These are phyloP conservation scores for Linum usitatissimum DNA, from an alignment of 345 rosid species.

Conservation along the genomic window DNA sequence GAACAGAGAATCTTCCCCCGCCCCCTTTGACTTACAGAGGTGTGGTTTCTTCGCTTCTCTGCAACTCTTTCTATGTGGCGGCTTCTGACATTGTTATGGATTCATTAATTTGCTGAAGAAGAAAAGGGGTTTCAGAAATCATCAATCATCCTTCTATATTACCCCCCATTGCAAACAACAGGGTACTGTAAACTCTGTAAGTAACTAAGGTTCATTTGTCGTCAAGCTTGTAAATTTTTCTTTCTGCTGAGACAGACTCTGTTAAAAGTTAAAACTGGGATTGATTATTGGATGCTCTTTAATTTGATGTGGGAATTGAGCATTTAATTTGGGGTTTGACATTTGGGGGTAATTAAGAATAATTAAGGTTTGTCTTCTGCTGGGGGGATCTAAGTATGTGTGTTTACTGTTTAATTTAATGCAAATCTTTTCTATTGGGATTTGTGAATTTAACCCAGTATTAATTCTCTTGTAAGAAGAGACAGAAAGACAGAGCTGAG, in stretches of 20 bases:
- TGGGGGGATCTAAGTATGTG: neutral
- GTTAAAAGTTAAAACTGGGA: too few relatives aligned
- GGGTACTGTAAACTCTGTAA: too few relatives aligned
- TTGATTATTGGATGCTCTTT: neutral
- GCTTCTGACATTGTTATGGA: neutral
- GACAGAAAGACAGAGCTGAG: too few relatives aligned
- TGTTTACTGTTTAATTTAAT: too few relatives aligned
- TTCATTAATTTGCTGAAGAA: constrained; percentile 39
- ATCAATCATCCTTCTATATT: too few relatives aligned
- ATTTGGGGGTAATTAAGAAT: neutral
- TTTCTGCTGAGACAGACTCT: too few relatives aligned
- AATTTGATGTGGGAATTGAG: neutral
- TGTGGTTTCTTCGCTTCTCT: constrained; percentile 12
- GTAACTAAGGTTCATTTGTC: neutral
- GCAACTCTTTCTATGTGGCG: constrained; percentile 9
- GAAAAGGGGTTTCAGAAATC: constrained; percentile 19
- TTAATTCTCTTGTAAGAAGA: neutral
- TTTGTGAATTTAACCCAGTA: too few relatives aligned
- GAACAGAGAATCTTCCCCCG: neutral
- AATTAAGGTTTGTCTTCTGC: neutral
- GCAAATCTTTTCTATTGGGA: neutral
- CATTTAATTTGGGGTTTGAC: neutral
- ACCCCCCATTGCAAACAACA: neutral
- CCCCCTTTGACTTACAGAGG: constrained; percentile 4
- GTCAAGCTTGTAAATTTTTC: neutral